Evolutionary conservation across 2,329 filamentous ascomycete species (phyloP).

Genomic region (Colletotrichum tanaceti): DNA sequence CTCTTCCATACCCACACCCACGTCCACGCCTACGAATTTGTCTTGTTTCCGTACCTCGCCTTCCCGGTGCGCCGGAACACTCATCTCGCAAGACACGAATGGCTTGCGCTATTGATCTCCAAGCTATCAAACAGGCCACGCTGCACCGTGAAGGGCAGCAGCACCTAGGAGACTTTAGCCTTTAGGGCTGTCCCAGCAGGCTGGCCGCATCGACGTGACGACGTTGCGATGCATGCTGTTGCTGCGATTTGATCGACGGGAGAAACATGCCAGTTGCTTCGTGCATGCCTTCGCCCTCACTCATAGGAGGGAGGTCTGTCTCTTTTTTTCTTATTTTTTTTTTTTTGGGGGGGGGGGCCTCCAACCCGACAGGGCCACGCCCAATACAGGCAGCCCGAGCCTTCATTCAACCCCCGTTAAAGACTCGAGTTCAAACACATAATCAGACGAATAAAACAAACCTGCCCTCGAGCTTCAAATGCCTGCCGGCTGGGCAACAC

Average conservation of each 20-base stretch:
- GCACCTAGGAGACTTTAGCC: not conserved
- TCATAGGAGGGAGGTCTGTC: not conserved
- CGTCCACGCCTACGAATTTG: not conserved
- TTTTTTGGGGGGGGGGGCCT: too few relatives aligned
- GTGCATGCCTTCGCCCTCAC: too few relatives aligned
- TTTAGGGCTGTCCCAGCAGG: too few relatives aligned
- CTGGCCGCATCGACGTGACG: not conserved
- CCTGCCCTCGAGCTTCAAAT: constrained; percentile 20
- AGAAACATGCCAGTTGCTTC: too few relatives aligned
- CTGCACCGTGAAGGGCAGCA: not conserved
- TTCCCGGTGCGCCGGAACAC: not conserved
- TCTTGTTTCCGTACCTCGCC: too few relatives aligned
- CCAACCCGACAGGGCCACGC: too few relatives aligned
- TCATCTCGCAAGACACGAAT: not conserved
- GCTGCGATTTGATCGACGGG: too few relatives aligned
- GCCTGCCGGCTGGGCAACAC: not conserved
- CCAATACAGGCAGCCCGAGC: not conserved
- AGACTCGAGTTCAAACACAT: not conserved
- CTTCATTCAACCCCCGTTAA: not conserved
- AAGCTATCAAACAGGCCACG: not conserved
- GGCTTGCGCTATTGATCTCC: constrained; percentile 12
- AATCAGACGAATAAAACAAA: constrained; percentile 13
- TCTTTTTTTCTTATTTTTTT: too few relatives aligned
- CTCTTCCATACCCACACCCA: too few relatives aligned
- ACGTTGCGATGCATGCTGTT: not conserved